A percentile compares a stretch with the other conserved stretches of the same genome.
phyloP scores from a whole-genome alignment of 805 yeast species.

The Saccharomycopsis babjevae region DNA sequence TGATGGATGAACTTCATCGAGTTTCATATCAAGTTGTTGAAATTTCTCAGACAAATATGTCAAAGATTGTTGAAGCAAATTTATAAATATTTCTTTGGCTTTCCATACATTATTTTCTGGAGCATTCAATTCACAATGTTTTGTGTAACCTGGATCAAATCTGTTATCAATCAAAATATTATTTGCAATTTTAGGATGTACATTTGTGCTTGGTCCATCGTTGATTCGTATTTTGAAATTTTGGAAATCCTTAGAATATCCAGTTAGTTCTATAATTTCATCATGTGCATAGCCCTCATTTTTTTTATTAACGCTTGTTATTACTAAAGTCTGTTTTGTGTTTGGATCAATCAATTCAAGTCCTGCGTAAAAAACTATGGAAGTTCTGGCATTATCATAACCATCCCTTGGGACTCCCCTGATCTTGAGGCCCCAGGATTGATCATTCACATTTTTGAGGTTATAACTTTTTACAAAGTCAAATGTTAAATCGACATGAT shows the following conservation, averaged over 20 bases:
- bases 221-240: conserved; percentile 50
- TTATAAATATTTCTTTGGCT: conserved; percentile 64
- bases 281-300: conserved; percentile 25
- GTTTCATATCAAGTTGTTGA: conserved; percentile 21
- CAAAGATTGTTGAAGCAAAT: conserved; percentile 63
- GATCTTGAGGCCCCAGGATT: conserved; percentile 69
- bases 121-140: conserved; percentile 56
- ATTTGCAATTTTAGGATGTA: conserved; percentile 29
- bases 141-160: conserved; percentile 49
- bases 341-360: conserved; percentile 39
- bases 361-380: conserved; percentile 71
- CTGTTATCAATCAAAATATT: conserved; percentile 29
- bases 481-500: conserved; percentile 51
- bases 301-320: conserved; percentile 29
- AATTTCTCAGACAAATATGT: conserved; percentile 30
- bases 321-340: conserved; percentile 21
- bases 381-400: conserved; percentile 38
- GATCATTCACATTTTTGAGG: conserved; percentile 44
- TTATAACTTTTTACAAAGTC: conserved; percentile 53
- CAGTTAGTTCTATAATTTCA: conserved; percentile 35
- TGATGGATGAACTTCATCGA: conserved; percentile 30
- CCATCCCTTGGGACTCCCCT: conserved; percentile 52
- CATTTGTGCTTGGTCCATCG: conserved; percentile 41
- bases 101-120: conserved; percentile 70
- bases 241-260: conserved; percentile 56